These are phyloP conservation scores for Fistulifera solaris DNA, from an alignment of 108 stramenopile genomes.

Conservation along the genomic window DNA sequence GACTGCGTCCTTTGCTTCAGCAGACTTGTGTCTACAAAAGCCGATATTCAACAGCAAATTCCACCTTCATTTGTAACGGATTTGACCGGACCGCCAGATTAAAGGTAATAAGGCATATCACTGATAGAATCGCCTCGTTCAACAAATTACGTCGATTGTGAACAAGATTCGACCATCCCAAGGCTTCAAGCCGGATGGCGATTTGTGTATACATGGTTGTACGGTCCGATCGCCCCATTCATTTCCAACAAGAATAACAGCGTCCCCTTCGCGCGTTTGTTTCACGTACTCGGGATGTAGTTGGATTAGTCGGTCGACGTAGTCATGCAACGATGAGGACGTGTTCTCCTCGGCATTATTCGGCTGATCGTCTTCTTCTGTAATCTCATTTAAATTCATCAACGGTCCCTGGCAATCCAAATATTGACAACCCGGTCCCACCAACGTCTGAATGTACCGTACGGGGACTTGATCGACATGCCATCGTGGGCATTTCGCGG, in stretches of 20 bases:
- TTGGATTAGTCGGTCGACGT: too few relatives aligned
- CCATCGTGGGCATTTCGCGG: slow-evolving; percentile 52
- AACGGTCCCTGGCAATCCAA: slow-evolving; percentile 6
- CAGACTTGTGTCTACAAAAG: too few relatives aligned
- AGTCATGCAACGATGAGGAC: too few relatives aligned
- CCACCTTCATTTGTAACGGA: too few relatives aligned
- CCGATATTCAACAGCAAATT: too few relatives aligned
- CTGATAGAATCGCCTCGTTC: neutral
- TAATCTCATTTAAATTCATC: neutral
- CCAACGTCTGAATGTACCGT: slow-evolving; percentile 33
- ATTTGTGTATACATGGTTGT: slow-evolving; percentile 34
- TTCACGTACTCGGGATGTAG: neutral
- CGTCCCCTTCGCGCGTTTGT: slow-evolving; percentile 35
- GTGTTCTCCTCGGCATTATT: neutral
- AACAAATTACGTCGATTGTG: slow-evolving; percentile 45
- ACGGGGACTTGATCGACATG: slow-evolving; percentile 56
- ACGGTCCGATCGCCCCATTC: slow-evolving; percentile 2
- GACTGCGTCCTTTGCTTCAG: too few relatives aligned
- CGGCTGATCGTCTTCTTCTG: neutral
- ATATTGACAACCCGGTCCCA: slow-evolving; percentile 46
- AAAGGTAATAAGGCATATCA: too few relatives aligned
- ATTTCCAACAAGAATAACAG: slow-evolving; percentile 40
- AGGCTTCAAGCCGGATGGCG: slow-evolving; percentile 21
- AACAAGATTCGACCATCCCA: slow-evolving; percentile 36
- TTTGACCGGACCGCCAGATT: too few relatives aligned